A percentile compares a stretch with the other conserved stretches of the same genome.
Evolutionary conservation across 768 basidiomycete species (phyloP).

Genomic region (Boletus subparvulus): DNA sequence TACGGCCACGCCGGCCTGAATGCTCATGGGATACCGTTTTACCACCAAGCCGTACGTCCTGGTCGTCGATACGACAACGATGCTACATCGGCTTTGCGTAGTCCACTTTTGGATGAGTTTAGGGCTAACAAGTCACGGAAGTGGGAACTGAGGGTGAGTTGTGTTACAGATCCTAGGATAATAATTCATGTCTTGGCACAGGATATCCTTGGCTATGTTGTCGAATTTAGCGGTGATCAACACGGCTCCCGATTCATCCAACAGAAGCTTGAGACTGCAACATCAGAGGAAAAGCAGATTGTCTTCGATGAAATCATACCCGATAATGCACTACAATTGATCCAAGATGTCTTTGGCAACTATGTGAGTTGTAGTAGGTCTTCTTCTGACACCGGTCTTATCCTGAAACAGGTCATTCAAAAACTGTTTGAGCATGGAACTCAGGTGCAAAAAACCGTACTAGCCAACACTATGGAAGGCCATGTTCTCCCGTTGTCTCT

Average conservation of each 20-base stretch:
- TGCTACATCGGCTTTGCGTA: conserved; percentile 47
- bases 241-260: conserved; percentile 99
- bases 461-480: conserved; percentile 74
- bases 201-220: conserved; percentile 84
- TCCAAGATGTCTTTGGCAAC: conserved; percentile 95
- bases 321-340: conserved; percentile 66
- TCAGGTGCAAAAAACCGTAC: conserved; percentile 63
- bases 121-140: conserved; percentile 72
- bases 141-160: conserved; percentile 77
- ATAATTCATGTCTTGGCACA: conserved; percentile 31
- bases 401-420: conserved; percentile 71
- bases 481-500: conserved; percentile 74
- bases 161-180: background rate
- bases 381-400: conserved; percentile 6
- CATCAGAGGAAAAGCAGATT: conserved; percentile 72
- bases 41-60: conserved; percentile 42
- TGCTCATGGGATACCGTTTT: conserved; percentile 36
- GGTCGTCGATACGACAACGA: conserved; percentile 47
- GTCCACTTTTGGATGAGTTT: conserved; percentile 81
- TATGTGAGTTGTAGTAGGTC: conserved; percentile 56
- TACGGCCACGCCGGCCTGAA: conserved; percentile 41
- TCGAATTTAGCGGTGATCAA: conserved; percentile 93
- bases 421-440: conserved; percentile 90
- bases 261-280: conserved; percentile 73
- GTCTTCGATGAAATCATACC: conserved; percentile 90